Evolutionary conservation across 768 basidiomycete genomes (phyloP).

Genomic region (Amyloporia xantha): DNA sequence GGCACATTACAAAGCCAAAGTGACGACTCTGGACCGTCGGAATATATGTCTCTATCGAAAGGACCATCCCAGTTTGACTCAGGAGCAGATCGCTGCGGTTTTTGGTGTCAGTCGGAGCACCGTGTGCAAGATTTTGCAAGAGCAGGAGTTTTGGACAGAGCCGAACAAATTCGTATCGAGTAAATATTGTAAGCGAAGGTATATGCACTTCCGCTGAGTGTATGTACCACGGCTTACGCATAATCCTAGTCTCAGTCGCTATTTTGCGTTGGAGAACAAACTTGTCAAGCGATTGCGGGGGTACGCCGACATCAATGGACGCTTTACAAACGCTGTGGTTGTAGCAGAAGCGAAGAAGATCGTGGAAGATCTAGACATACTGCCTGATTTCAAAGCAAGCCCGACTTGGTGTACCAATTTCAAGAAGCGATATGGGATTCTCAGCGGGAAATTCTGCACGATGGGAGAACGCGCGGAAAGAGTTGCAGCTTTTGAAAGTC

Average conservation of each 20-base stretch:
- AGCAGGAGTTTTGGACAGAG: background rate
- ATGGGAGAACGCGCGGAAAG: too few species aligned
- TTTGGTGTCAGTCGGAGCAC: background rate
- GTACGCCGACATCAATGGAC: too few species aligned
- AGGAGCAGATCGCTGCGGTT: background rate
- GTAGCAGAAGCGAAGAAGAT: too few species aligned
- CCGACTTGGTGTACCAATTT: background rate
- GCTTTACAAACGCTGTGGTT: too few species aligned
- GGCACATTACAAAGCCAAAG: background rate
- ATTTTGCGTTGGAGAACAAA: too few species aligned
- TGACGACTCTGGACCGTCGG: background rate
- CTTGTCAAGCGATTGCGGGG: too few species aligned
- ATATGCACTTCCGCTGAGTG: background rate
- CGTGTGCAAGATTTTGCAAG: background rate
- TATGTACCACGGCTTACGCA: too few species aligned
- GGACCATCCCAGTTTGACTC: background rate
- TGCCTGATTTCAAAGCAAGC: background rate
- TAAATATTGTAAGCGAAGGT: background rate
- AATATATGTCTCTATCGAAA: background rate
- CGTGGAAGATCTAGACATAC: too few species aligned
- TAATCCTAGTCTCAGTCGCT: too few species aligned
- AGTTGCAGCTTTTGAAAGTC: too few species aligned
- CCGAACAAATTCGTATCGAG: background rate
- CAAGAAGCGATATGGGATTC: background rate
- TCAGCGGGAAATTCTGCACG: background rate